Evolutionary conservation across 257 asterid genomes (phyloP), one percentile per base, ranked within the genome.

Genomic region (Avicennia marina): DNA sequence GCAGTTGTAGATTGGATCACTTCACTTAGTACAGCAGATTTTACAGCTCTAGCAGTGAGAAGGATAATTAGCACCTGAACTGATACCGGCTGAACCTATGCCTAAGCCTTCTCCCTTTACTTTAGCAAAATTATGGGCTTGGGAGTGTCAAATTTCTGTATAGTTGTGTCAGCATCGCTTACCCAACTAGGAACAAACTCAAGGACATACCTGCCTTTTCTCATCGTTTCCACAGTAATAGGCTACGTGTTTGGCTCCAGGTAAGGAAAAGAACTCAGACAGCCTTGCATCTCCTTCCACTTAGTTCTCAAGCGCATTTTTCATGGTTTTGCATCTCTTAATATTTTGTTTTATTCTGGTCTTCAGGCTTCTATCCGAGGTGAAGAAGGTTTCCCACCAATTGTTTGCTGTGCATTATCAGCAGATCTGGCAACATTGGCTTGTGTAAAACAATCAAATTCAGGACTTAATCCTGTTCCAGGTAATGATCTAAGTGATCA

Each of bases 1-100:
- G 76, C 83, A 90, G 98, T 71, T 64, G 95, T 72, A 29, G 98
- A 96, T 4, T 91, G 98, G 98, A 57, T 91, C 62, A 95, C 95
- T 66, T 88, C 98, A 32, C 90, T 85, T 2, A 32, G 76, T 39
- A 96, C 83, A 36, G 98, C 98, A 16, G 96, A 95, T 53, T 91
- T 50, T 69, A 81, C 96, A 12, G 96, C 98, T 36, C 81, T 91
- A 51, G 80, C 96, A 1, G 89, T 91, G 66, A 77, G 98, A 57
- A 88, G 85, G 52, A 53, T 88, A 84, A 95, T 91, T 17, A 88
- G 83, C 43, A 88, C 96, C n/a, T 9, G 90, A 85, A 66, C 67
- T 88, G 96, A 75, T 64, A 69, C 73, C 86, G 18, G 95, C 98
- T 17, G 96, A 91, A 72, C 96, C 95, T 11, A 91, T 91, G 98